Conservation (phyloP, 495 filamentous ascomycete species). For the Patellaria atrata region DNA sequence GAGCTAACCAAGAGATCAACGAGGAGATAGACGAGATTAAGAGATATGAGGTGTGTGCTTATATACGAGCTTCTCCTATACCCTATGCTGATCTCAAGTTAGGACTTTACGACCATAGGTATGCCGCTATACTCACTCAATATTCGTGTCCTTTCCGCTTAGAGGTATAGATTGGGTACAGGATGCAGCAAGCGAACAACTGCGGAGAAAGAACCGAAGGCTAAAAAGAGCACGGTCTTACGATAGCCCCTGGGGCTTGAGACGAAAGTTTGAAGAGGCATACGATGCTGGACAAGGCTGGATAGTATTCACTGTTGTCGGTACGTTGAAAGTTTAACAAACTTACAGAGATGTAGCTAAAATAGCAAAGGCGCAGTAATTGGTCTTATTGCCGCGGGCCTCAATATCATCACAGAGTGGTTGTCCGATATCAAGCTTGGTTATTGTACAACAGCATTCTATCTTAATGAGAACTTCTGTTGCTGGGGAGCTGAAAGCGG, state of each 20-base stretch:
- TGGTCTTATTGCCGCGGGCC: constrained; percentile 78
- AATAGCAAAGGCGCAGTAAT: constrained; percentile 53
- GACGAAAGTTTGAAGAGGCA: constrained; percentile 65
- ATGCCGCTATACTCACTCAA: too few relatives aligned
- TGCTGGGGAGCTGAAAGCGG: constrained; percentile 93
- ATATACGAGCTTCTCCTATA: constrained; percentile 9
- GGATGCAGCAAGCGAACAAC: constrained; percentile 83
- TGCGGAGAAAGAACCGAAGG: constrained; percentile 59
- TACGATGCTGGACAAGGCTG: constrained; percentile 97
- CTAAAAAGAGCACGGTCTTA: constrained; percentile 63
- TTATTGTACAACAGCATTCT: constrained; percentile 88
- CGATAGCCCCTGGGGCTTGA: constrained; percentile 61
- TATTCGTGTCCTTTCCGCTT: not conserved
- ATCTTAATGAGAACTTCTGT: constrained; percentile 95
- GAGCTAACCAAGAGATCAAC: constrained; percentile 41
- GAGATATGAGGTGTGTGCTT: constrained; percentile 61
- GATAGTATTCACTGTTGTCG: constrained; percentile 94
- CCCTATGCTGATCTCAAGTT: constrained; percentile 19
- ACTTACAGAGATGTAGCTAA: constrained; percentile 1
- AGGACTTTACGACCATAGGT: constrained; percentile 89
- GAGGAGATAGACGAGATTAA: constrained; percentile 98
- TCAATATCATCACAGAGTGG: constrained; percentile 97
- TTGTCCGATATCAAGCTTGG: constrained; percentile 89
- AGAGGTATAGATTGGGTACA: constrained; percentile 71
- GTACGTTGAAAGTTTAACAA: constrained; percentile 13